Evolutionary conservation across 805 yeast species (phyloP), one percentile per base, ranked within the genome.

Genomic region (Diddensiella santjacobensis): DNA sequence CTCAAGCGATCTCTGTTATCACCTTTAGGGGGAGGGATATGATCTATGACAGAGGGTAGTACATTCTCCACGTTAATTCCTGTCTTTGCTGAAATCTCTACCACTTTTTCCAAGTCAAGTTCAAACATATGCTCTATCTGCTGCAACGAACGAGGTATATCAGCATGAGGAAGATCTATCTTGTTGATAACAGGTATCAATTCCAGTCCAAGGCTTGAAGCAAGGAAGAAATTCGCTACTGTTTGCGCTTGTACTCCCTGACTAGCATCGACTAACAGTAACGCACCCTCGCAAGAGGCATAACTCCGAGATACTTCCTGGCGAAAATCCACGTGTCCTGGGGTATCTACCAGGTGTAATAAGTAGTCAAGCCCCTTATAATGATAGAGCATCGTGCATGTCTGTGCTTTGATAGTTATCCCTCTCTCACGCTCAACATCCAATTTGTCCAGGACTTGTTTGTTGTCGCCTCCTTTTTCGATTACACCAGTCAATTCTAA

Each of bases 201-300:
- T 56, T 81, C 81, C 53, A 93, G 74, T 6, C 83, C 86, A 81
- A 88, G 77, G 48, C 91, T 83, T 61, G 85, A 84, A 0, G 98
- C 99, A 48, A 91, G 72, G 60, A 84, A 87, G 67, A 87, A 91
- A 65, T 93, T 91, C 20, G 99, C 97, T n/a, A 91, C 97, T 0
- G 99, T 93, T 65, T 91, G 99, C 0, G 98, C 98, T 65, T 89
- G 97, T 2, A 91, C 89, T 44, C 98, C 98, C 61, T 93, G 97
- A 1, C 91, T 77, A 1, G 98, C 98, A 71, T 93, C 99, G 1
- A 91, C 95, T 19, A 91, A 67, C 36, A 91, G 66, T 36, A 91
- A 68, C 0, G 97, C 97, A 11, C 98, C 98, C 31, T 90, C 95
- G 71, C 97, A 93, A 0, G 96, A 86, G 2, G 97, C 97, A 67